A percentile compares a stretch with the other conserved stretches of the same genome.
Evolutionary conservation across 1,139 yeast species (phyloP).

Genomic region (Yamadazyma oceani): DNA sequence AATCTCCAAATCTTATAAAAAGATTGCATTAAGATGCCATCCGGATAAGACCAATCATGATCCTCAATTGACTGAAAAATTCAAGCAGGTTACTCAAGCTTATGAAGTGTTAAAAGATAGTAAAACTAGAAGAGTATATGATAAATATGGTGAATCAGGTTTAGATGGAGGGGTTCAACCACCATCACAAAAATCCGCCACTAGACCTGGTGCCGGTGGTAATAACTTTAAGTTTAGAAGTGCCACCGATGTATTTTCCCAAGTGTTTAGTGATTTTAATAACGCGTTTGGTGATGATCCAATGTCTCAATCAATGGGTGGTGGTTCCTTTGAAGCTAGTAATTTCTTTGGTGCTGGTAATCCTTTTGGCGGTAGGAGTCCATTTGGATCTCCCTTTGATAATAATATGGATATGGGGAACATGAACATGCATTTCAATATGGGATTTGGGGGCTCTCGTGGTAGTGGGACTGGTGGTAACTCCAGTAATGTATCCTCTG

Average conservation of each 20-base stretch:
- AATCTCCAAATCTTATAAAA: constrained; percentile 40
- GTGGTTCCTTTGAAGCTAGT: constrained; percentile 1
- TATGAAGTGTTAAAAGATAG: constrained; percentile 41
- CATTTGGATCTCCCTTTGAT: constrained; percentile 10
- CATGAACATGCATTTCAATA: constrained; percentile 8
- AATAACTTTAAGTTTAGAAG: constrained; percentile 13
- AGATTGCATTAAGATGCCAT: constrained; percentile 43
- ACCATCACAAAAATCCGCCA: constrained; percentile 8
- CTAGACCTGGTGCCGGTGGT: constrained; percentile 5
- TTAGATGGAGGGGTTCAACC: constrained; percentile 29
- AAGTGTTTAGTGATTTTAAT: constrained; percentile 40
- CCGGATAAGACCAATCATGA: constrained; percentile 51
- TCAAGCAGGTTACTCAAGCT: constrained; percentile 45
- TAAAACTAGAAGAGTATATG: constrained; percentile 32
- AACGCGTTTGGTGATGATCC: constrained; percentile 26
- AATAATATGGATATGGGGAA: constrained; percentile 12
- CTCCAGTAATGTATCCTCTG: neutral
- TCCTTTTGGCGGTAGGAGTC: constrained; percentile 6
- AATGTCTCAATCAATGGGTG: constrained; percentile 11
- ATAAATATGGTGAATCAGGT: constrained; percentile 41
- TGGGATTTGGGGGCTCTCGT: neutral
- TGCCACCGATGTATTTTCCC: constrained; percentile 36
- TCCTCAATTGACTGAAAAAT: constrained; percentile 43
- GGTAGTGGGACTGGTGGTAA: neutral
- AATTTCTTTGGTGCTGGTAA: constrained; percentile 3